Conservation (phyloP, 768 basidiomycete genomes). For the Boletus pseudopeckii region DNA sequence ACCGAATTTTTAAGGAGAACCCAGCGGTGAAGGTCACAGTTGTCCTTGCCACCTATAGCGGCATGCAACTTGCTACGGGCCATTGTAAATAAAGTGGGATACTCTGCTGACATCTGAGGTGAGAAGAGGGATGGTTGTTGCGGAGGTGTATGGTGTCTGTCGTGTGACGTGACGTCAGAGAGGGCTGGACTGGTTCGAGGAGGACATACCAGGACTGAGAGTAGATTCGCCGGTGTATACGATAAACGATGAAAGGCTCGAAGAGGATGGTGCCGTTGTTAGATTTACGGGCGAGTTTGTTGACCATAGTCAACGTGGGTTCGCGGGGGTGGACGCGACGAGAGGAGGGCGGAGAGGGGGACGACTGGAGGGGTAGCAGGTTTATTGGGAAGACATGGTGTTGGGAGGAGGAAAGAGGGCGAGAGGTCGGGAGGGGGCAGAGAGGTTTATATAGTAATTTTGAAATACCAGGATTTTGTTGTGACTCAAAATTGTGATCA, state of each 20-base stretch:
- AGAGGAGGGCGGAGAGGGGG: conserved; percentile 4
- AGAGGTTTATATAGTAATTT: conserved; percentile 45
- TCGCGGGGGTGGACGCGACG: conserved; percentile 25
- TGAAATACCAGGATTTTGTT: conserved; percentile 26
- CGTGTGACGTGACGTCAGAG: conserved; percentile 9
- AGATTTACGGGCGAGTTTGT: conserved; percentile 75
- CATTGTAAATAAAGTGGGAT: conserved; percentile 52
- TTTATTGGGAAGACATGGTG: conserved; percentile 39
- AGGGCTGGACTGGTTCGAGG: too few species aligned
- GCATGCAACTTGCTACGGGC: conserved; percentile 73
- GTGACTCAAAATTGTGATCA: conserved; percentile 33
- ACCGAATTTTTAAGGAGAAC: conserved; percentile 86
- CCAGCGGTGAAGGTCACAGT: conserved; percentile 78
- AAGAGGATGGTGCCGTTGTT: conserved; percentile 86
- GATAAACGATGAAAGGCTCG: conserved; percentile 83
- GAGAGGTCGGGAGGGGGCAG: conserved; percentile 21
- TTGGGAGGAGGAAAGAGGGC: conserved; percentile 25
- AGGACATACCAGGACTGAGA: conserved; percentile 19
- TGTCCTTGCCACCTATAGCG: conserved; percentile 60
- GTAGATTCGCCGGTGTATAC: conserved; percentile 62
- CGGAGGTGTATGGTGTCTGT: conserved; percentile 17
- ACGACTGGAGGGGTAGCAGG: conserved; percentile 5
- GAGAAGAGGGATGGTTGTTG: conserved; percentile 5
- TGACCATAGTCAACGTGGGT: conserved; percentile 61
- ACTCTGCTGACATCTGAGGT: conserved; percentile 46